phyloP scores from a whole-genome alignment of 2,329 filamentous ascomycete genomes.

The Eutypa lata region DNA sequence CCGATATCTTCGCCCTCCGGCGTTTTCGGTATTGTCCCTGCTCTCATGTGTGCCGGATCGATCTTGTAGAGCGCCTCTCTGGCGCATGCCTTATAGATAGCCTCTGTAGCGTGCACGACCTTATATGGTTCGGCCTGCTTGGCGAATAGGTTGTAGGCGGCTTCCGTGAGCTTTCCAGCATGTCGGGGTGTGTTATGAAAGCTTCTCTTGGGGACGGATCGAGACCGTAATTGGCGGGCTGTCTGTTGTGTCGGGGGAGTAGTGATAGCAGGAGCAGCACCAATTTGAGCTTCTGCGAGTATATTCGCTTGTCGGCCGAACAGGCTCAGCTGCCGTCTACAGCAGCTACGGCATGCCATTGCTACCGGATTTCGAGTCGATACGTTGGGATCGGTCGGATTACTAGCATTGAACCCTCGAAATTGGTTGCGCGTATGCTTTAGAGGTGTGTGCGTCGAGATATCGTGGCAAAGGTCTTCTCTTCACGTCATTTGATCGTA shows the following conservation, averaged over 20 bases:
- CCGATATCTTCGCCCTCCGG: conserved; percentile 82
- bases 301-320: conserved; percentile 21
- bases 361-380: conserved; percentile 3
- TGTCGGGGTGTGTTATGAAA: conserved; percentile 35
- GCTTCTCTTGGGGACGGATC: conserved; percentile 23
- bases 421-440: not conserved
- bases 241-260: conserved; percentile 5
- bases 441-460: not conserved
- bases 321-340: conserved; percentile 38
- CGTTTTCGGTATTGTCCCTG: conserved; percentile 65
- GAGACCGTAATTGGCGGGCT: conserved; percentile 4
- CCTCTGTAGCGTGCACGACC: conserved; percentile 75
- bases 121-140: conserved; percentile 55
- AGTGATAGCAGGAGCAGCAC: conserved; percentile 2
- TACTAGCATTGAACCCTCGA: conserved; percentile 6
- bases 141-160: conserved; percentile 20
- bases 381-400: not conserved
- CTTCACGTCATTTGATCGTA: conserved; percentile 20
- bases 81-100: conserved; percentile 73
- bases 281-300: conserved; percentile 17
- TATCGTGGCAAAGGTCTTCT: not conserved
- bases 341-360: conserved; percentile 51
- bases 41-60: conserved; percentile 62
- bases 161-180: conserved; percentile 19
- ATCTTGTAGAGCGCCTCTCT: conserved; percentile 74